Evolutionary conservation across 768 basidiomycete species (phyloP), one percentile per base, ranked within the genome.

Genomic region (Hydnomerulius pinastri): DNA sequence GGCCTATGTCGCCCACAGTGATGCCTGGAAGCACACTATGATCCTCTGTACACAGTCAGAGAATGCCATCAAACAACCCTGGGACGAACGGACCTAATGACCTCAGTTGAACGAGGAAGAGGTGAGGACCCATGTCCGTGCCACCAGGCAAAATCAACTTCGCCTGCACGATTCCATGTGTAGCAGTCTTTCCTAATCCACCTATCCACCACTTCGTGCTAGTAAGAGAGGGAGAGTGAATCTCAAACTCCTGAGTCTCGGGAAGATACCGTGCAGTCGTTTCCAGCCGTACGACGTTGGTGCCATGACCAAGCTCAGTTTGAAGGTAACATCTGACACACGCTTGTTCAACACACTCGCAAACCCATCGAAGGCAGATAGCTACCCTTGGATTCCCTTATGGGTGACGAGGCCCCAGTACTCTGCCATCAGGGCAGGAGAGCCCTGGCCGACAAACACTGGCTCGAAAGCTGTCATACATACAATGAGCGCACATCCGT

Each of bases 201-300:
- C 89, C 88, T 46, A 87, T 79, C 90, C 89, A 92, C 87, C 88
- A 92, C 63, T 92, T 92, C 54, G 74, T 80, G 53, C 85, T 86
- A 1, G 87, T 87, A 20, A 89, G 57, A 0, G 83, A 83, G 0
- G 90, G 89, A 1, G 87, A 86, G 60, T 91, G 77, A 30, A 92
- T 81, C 35, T 87, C 85, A 55, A 91, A 90, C 61, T 87, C 83
- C 46, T 77, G 65, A 0, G 80, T 78, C 25, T 80, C 77, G 0
- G 81, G 82, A n/a, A 86, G 68, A 66, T 82, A 91, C 0, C 85
- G 88, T 4, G 87, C 87, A 0, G 86, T 90, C 0, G 89, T 91
- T 64, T 91, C 89, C 18, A 91, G 71, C 2, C 73, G 66, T 2
- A 74, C 66, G 3, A 92, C 85, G 57, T 88, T 87, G 1, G 83